These are phyloP conservation scores for Dryas octopetala DNA, from an alignment of 306 rosid genomes.

Conservation along the genomic window DNA sequence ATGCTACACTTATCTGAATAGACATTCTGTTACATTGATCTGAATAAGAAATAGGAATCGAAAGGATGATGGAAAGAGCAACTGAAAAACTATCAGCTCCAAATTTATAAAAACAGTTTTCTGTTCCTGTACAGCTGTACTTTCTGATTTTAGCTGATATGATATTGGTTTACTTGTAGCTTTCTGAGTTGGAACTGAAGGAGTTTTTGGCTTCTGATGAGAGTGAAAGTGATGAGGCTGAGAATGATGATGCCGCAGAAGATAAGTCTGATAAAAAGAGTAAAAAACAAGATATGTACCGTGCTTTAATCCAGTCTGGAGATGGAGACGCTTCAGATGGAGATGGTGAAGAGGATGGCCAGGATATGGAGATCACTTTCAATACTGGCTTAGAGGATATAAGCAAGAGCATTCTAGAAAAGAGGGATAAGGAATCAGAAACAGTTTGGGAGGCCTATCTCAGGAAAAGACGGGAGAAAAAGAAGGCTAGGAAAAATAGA, in stretches of 20 bases:
- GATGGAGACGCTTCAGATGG: constrained; percentile 48
- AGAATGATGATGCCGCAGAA: constrained; percentile 41
- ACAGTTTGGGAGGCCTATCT: constrained; percentile 80
- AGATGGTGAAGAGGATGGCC: constrained; percentile 50
- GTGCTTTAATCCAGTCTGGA: constrained; percentile 58
- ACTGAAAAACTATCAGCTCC: neutral
- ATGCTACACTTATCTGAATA: neutral
- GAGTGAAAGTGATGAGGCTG: constrained; percentile 60
- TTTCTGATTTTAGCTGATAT: constrained; percentile 18
- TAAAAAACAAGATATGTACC: constrained; percentile 51
- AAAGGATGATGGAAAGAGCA: neutral
- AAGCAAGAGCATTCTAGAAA: constrained; percentile 75
- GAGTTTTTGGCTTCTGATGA: constrained; percentile 75
- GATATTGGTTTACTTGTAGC: constrained; percentile 38
- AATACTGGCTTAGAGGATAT: constrained; percentile 85
- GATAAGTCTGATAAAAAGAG: constrained; percentile 43
- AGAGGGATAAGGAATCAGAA: constrained; percentile 72
- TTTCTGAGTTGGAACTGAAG: constrained; percentile 66
- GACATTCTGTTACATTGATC: neutral
- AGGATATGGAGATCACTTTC: constrained; percentile 94
- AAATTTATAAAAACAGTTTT: neutral
- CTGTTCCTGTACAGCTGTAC: neutral
- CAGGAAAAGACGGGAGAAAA: constrained; percentile 67
- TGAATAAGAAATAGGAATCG: neutral
- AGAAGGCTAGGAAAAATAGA: constrained; percentile 61